Conservation (phyloP, 2,329 filamentous ascomycete species). For the Diplodia mutila region DNA sequence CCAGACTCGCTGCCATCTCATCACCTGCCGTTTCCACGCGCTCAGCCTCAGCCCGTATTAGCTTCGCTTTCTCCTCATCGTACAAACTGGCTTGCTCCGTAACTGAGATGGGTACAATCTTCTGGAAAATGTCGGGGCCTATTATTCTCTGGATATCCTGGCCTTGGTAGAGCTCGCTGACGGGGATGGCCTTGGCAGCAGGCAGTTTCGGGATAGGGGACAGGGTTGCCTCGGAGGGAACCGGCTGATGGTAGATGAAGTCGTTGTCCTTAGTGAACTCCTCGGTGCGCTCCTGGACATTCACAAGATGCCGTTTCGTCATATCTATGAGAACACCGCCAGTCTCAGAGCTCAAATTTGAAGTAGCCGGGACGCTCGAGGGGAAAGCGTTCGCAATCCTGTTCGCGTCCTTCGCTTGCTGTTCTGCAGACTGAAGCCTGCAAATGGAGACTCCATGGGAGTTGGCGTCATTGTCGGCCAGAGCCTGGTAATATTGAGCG, state of each 20-base stretch:
- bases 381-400: conserved; percentile 80
- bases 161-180: conserved; percentile 93
- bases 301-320: conserved; percentile 78
- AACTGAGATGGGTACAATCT: conserved; percentile 93
- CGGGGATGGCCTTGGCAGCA: conserved; percentile 94
- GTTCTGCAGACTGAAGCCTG: conserved; percentile 79
- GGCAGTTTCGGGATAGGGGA: conserved; percentile 85
- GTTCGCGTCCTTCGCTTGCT: conserved; percentile 75
- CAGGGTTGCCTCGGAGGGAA: conserved; percentile 83
- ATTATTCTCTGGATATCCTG: conserved; percentile 98
- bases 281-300: conserved; percentile 77
- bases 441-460: conserved; percentile 85
- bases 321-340: conserved; percentile 75
- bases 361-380: conserved; percentile 73
- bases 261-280: conserved; percentile 91
- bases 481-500: conserved; percentile 90
- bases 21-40: conserved; percentile 89
- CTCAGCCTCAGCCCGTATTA: conserved; percentile 91
- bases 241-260: conserved; percentile 94
- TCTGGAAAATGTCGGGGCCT: conserved; percentile 93
- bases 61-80: conserved; percentile 96
- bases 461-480: conserved; percentile 87
- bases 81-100: conserved; percentile 97
- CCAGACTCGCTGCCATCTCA: conserved; percentile 93
- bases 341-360: conserved; percentile 82